These are phyloP conservation scores for Paramarasmius palmivorus DNA, from an alignment of 1,284 basidiomycete genomes.

Conservation along the genomic window DNA sequence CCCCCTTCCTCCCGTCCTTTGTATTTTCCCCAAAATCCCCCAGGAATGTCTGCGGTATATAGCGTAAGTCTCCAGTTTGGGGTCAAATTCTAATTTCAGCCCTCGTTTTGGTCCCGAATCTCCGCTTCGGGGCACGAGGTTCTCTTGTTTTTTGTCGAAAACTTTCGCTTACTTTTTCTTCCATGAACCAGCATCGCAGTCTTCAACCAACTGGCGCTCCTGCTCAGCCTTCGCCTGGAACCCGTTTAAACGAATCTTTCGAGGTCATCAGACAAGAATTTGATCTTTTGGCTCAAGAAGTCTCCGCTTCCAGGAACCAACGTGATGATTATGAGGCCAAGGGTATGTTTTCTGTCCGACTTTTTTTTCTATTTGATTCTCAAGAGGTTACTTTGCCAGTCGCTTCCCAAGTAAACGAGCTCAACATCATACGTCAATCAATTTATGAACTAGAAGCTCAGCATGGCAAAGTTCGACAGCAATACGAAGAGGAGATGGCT, in stretches of 20 bases:
- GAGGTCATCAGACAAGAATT: constrained; percentile 88
- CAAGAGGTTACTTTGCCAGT: constrained; percentile 15
- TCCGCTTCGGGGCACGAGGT: constrained; percentile 6
- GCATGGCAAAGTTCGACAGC: constrained; percentile 54
- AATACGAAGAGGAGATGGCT: constrained; percentile 61
- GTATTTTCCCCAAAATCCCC: neutral
- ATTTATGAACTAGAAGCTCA: constrained; percentile 64
- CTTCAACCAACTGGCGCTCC: constrained; percentile 14
- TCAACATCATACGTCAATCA: constrained; percentile 51
- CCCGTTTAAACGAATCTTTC: constrained; percentile 75
- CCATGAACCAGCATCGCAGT: constrained; percentile 13
- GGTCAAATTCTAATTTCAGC: neutral
- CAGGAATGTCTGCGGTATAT: constrained; percentile 5
- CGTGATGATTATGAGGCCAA: constrained; percentile 90
- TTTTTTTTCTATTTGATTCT: constrained; percentile 2
- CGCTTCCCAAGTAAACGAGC: constrained; percentile 47
- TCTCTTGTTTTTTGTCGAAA: neutral
- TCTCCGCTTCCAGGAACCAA: constrained; percentile 70
- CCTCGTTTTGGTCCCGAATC: neutral
- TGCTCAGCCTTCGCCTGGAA: constrained; percentile 3
- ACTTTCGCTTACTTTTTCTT: neutral
- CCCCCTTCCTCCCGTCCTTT: neutral
- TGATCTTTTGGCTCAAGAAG: constrained; percentile 75
- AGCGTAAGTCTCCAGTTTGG: constrained; percentile 7
- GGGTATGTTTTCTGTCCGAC: constrained; percentile 47